phyloP scores from a whole-genome alignment of 2,329 filamentous ascomycete species.

The Nemania bipapillata region DNA sequence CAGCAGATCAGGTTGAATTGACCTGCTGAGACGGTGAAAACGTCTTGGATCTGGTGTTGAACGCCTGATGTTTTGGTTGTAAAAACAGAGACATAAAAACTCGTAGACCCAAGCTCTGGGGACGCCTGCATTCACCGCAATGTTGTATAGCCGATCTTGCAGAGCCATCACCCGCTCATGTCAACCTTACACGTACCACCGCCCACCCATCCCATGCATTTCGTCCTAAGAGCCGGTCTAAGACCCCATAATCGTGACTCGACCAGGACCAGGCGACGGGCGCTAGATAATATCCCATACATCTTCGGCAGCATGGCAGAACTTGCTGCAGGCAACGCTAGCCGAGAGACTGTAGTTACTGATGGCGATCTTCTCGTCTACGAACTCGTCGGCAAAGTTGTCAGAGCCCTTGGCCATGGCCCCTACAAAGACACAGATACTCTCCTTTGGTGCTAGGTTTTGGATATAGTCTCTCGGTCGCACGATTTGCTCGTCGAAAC shows the following conservation, averaged over 20 bases:
- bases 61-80: conserved; percentile 84
- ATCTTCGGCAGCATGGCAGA: conserved; percentile 98
- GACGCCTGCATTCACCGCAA: conserved; percentile 65
- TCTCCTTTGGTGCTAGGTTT: conserved; percentile 81
- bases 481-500: conserved; percentile 89
- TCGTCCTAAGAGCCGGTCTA: conserved; percentile 18
- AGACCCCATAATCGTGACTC: not conserved
- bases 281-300: conserved; percentile 86
- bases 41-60: conserved; percentile 80
- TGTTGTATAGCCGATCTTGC: conserved; percentile 76
- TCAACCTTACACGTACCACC: conserved; percentile 50
- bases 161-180: conserved; percentile 46
- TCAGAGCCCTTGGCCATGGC: conserved; percentile 98
- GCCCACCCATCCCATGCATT: conserved; percentile 41
- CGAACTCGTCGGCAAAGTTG: conserved; percentile 92
- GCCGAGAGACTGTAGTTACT: conserved; percentile 98
- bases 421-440: conserved; percentile 96
- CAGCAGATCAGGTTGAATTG: conserved; percentile 73
- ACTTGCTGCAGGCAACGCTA: conserved; percentile 98
- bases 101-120: conserved; percentile 70
- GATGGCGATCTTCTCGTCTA: conserved; percentile 97
- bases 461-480: conserved; percentile 90
- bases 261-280: not conserved
- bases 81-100: conserved; percentile 82
- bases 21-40: conserved; percentile 67